Percentiles rank a stretch among this genome's conserved stretches.
Conservation (phyloP, 2,329 filamentous ascomycete genomes). For the Phoma sp. region DNA sequence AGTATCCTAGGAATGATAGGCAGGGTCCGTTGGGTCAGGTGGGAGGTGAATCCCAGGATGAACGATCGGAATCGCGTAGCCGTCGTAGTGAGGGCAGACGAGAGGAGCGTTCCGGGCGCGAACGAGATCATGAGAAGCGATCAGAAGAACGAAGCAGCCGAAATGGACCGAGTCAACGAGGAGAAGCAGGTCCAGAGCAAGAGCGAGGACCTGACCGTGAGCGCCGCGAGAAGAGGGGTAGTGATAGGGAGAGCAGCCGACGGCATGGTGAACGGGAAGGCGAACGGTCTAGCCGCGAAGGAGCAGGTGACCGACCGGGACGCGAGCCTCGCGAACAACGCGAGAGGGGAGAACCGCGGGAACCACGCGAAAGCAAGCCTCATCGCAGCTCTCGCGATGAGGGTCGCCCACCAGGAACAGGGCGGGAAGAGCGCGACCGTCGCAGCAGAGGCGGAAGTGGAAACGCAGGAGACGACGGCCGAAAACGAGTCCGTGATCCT, state of each 20-base stretch:
- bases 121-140: constrained; percentile 33
- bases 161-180: constrained; percentile 24
- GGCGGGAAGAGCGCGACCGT: constrained; percentile 34
- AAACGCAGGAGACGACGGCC: constrained; percentile 26
- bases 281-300: constrained; percentile 21
- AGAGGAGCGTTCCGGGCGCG: constrained; percentile 37
- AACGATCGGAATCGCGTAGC: constrained; percentile 38
- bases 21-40: constrained; percentile 24
- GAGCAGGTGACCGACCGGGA: constrained; percentile 16
- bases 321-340: constrained; percentile 25
- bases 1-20: constrained; percentile 29
- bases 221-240: constrained; percentile 37
- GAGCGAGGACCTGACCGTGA: constrained; percentile 37
- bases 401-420: constrained; percentile 29
- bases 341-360: constrained; percentile 2
- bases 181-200: constrained; percentile 27
- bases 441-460: constrained; percentile 27
- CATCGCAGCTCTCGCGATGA: constrained; percentile 34
- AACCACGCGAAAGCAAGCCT: constrained; percentile 25
- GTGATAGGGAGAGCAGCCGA: constrained; percentile 31
- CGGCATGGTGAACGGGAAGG: constrained; percentile 31
- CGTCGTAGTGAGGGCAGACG: constrained; percentile 36
- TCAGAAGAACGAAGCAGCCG: constrained; percentile 36
- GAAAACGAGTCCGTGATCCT: constrained; percentile 32
- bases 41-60: constrained; percentile 32